These are phyloP conservation scores for Gynandropsis gynandra DNA, from an alignment of 345 rosid species.

Conservation along the genomic window DNA sequence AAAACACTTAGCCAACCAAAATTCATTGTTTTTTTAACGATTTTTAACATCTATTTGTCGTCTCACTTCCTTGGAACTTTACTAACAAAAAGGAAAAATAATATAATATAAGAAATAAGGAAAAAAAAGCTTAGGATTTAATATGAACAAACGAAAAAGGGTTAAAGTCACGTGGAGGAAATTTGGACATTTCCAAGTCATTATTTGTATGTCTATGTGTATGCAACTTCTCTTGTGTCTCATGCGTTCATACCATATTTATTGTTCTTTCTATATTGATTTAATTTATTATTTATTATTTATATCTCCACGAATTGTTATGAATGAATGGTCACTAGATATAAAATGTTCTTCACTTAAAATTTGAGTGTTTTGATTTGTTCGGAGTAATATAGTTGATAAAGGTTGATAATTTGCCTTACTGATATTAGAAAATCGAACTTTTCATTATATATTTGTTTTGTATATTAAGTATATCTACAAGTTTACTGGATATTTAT, in stretches of 20 bases:
- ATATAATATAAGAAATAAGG: not conserved
- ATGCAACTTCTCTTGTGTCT: conserved; percentile 16
- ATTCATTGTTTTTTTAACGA: conserved; percentile 19
- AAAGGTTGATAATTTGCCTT: no score
- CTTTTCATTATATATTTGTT: no score
- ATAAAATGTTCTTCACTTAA: not conserved
- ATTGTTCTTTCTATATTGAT: no score
- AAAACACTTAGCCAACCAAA: conserved; percentile 19
- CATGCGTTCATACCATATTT: conserved; percentile 25
- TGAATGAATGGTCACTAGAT: not conserved
- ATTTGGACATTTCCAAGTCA: conserved; percentile 17
- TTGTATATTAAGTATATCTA: no score
- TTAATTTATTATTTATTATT: no score
- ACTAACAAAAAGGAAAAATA: not conserved
- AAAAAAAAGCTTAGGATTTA: not conserved
- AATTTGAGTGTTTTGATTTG: no score
- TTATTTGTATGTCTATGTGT: conserved; percentile 8
- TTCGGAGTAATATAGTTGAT: no score
- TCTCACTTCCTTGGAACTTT: conserved; percentile 19
- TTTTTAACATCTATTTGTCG: conserved; percentile 20
- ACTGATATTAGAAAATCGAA: no score
- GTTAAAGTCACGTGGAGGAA: conserved; percentile 24
- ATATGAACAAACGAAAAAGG: conserved; percentile 17
- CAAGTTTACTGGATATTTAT: no score
- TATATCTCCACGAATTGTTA: no score